Evolutionary conservation across 2,329 filamentous ascomycete species (phyloP).

Genomic region (Colletotrichum limetticola): DNA sequence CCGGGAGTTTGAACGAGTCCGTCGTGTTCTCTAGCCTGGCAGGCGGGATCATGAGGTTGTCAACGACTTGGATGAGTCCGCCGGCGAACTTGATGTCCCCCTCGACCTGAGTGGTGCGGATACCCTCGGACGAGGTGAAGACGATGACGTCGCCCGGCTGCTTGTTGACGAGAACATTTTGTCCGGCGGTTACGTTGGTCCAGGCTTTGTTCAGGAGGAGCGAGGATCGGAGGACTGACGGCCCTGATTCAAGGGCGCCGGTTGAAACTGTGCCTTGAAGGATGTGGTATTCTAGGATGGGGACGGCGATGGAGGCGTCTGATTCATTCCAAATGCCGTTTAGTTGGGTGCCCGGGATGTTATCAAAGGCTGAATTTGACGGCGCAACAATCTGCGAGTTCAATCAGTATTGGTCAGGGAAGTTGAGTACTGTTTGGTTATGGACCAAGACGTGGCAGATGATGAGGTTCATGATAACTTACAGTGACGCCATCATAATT

Average conservation of each 20-base stretch:
- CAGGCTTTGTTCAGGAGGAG: conserved; percentile 54
- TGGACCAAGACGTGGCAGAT: not conserved
- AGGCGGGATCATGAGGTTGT: conserved; percentile 62
- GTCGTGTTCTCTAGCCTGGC: conserved; percentile 48
- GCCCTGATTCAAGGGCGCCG: conserved; percentile 48
- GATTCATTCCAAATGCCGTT: conserved; percentile 57
- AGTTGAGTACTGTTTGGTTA: too few species aligned
- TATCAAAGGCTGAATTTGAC: conserved; percentile 65
- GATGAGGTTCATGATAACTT: conserved; percentile 34
- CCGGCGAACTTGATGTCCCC: conserved; percentile 59
- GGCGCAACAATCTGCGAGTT: conserved; percentile 63
- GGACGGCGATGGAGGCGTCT: conserved; percentile 54
- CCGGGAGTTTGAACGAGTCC: conserved; percentile 49
- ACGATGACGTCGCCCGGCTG: conserved; percentile 53
- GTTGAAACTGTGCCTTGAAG: conserved; percentile 61
- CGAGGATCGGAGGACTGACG: conserved; percentile 53
- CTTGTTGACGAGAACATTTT: conserved; percentile 58
- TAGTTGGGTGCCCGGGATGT: conserved; percentile 63
- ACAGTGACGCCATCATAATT: conserved; percentile 57
- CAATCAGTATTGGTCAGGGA: not conserved
- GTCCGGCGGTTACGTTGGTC: conserved; percentile 61
- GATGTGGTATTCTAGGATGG: conserved; percentile 71
- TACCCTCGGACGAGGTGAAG: conserved; percentile 52
- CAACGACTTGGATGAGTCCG: conserved; percentile 63
- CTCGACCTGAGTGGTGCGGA: conserved; percentile 52